Evolutionary conservation across 2,329 filamentous ascomycete species (phyloP), one percentile per base, ranked within the genome.

Genomic region (Fusarium virguliforme): DNA sequence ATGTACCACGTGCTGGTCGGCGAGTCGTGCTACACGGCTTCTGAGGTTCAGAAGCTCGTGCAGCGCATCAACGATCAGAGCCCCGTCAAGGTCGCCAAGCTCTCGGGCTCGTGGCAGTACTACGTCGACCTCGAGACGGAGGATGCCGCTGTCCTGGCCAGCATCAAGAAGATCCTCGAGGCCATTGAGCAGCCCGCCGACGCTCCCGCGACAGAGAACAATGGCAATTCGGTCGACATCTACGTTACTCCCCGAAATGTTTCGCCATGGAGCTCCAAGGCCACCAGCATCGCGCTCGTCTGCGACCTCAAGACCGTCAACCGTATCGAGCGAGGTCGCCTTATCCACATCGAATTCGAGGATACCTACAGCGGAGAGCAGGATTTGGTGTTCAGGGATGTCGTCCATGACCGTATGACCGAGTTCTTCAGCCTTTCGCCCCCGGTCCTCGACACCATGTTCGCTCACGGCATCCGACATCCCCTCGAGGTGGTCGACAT

Each of bases 181-280:
- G 77, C 85, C 58, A 72, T 80, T 73, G 77, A 78, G 69, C 74
- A 76, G 34, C 59, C 77, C 48, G 57, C 77, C 34, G 65, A 74
- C 37, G 46, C 73, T 37, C 65, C 76, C 26, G 67, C 80, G 15
- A 74, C 76, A 40, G 76, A 71, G 40, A 76, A 77, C 68, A 86
- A 88, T 59, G 60, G 30, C 8, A 80, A 85, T 64, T 84, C 85
- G 46, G 82, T 86, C 54, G 85, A 91, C 68, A 88, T 93, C 79
- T 94, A 94, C 79, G 87, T 97, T 64, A 90, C 88, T 51, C 95
- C 95, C 22, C 89, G 95, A 73, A 92, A 93, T 75, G 95, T 97
- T 74, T 98, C 95, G 41, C 96, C 96, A 79, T 99, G 96, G 96
- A 98, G 94, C 82, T 97, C 95, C 62, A 95, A 98, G 81, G 95